These are phyloP conservation scores for Setaria italica DNA, from an alignment of 202 grass and related monocot genomes.

Conservation along the genomic window DNA sequence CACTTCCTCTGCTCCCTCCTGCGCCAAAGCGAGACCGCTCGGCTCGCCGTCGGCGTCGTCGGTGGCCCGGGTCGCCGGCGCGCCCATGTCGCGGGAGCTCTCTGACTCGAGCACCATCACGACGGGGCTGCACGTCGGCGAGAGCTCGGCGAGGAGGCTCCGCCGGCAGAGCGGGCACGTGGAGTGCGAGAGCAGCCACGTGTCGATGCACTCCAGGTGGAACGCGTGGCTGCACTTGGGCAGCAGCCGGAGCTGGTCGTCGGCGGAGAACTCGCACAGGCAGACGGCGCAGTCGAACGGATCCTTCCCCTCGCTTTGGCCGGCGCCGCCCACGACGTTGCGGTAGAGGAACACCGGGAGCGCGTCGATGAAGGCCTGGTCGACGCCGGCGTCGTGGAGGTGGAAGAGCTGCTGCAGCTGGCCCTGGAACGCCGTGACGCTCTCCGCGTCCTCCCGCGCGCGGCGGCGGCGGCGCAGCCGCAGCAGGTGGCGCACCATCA, in stretches of 20 bases:
- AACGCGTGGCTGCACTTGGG: constrained; percentile 98
- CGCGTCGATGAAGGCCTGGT: constrained; percentile 97
- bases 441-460: constrained; percentile 45
- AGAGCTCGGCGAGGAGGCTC: constrained; percentile 69
- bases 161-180: constrained; percentile 87
- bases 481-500: constrained; percentile 67
- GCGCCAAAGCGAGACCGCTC: not conserved
- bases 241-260: constrained; percentile 82
- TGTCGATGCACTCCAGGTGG: constrained; percentile 94
- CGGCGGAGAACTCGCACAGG: constrained; percentile 79
- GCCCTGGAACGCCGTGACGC: constrained; percentile 81
- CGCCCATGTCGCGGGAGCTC: constrained; percentile 60
- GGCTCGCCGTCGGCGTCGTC: constrained; percentile 29
- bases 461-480: constrained; percentile 25
- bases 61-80: constrained; percentile 40
- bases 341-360: constrained; percentile 87
- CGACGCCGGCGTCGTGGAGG: constrained; percentile 87
- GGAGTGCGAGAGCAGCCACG: constrained; percentile 95
- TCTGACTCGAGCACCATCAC: constrained; percentile 85
- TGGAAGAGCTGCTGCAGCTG: constrained; percentile 98
- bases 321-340: constrained; percentile 56
- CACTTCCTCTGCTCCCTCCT: constrained; percentile 46
- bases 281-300: constrained; percentile 97
- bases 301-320: constrained; percentile 46
- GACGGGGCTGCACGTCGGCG: constrained; percentile 61